Conservation (phyloP, 441 rosid species). For the Erodium texanum region DNA sequence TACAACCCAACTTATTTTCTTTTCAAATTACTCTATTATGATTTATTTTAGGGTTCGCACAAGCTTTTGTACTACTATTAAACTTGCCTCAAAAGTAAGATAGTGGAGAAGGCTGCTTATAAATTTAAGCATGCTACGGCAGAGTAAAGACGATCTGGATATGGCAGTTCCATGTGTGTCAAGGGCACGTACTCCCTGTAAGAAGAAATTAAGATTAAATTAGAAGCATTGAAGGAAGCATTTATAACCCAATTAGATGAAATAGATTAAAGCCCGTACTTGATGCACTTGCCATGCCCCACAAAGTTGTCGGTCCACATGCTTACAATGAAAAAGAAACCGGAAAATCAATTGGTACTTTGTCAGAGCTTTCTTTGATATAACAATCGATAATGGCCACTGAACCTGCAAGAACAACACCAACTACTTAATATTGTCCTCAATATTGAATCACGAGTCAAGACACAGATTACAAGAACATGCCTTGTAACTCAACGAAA, state of each 20-base stretch:
- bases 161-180: constrained; percentile 68
- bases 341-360: constrained; percentile 93
- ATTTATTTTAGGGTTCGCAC: not conserved
- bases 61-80: not conserved
- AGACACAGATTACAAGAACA: constrained; percentile 14
- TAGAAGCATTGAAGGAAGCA: constrained; percentile 17
- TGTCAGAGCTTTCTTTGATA: constrained; percentile 78
- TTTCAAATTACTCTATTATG: not conserved
- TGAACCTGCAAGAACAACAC: constrained; percentile 59
- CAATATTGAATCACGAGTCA: no score
- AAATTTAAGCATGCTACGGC: constrained; percentile 96
- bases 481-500: constrained; percentile 95
- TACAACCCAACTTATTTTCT: not conserved
- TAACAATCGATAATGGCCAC: constrained; percentile 92
- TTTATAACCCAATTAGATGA: constrained; percentile 9
- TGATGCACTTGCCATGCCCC: constrained; percentile 98
- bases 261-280: constrained; percentile 37
- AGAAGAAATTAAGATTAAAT: constrained; percentile 20
- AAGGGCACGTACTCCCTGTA: constrained; percentile 76
- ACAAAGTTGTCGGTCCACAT: constrained; percentile 93
- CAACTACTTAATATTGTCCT: no score
- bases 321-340: constrained; percentile 83
- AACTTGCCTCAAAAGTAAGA: constrained; percentile 89
- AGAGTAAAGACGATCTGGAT: constrained; percentile 81
- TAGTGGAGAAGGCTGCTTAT: constrained; percentile 94